Base-by-base conservation (phyloP, 306 rosid species). In the Gillenia trifoliata region DNA sequence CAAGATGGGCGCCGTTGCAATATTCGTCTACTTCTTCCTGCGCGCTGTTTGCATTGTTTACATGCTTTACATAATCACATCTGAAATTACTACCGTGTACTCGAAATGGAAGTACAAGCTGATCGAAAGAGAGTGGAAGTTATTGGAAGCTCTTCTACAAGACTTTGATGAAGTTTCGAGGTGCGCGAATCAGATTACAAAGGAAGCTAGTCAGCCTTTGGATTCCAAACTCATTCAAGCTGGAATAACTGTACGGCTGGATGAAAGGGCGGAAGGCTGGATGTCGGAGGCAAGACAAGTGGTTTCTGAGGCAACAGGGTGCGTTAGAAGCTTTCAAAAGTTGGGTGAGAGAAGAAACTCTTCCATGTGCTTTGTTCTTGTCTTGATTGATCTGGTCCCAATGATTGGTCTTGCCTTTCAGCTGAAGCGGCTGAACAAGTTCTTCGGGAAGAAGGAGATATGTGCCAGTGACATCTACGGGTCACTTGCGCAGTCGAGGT, bases 401-500 rank as follows among this genome's bases (percentile, higher is more conserved):
- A 22, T 11, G 12, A 3, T 63, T 49, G 26, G 19, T 3, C 65
- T 54, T 65, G 63, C 71, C 15, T 8, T 20, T 49, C 25, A 25
- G 28, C 34, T 66, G 52, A 28, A 1, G 6, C 3, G 54, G 41
- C 3, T 56, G 34, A 8, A 1, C 31, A 40, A 54, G 45, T 40
- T 40, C 12, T 11, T 40, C 12, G 26, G 60, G 0, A 29, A 63
- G 3, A 28, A 65, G 56, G 56, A 49, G 7, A 3, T 23, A n/a
- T 16, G 31, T 9, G 40, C 73, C 8, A 74, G 45, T 7, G 36
- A 67, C 13, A 26, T 66, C 4, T 11, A 15, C 6, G n/a, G 20
- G 40, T 12, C n/a, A 67, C 17, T 75, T 19, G 73, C 66, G 66
- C 41, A 34, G 20, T 66, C 66, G 10, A 65, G 65, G 72, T 43